Evolutionary conservation across 2,329 filamentous ascomycete species (phyloP), one percentile per base, ranked within the genome.

Genomic region (Neofusicoccum sp.): DNA sequence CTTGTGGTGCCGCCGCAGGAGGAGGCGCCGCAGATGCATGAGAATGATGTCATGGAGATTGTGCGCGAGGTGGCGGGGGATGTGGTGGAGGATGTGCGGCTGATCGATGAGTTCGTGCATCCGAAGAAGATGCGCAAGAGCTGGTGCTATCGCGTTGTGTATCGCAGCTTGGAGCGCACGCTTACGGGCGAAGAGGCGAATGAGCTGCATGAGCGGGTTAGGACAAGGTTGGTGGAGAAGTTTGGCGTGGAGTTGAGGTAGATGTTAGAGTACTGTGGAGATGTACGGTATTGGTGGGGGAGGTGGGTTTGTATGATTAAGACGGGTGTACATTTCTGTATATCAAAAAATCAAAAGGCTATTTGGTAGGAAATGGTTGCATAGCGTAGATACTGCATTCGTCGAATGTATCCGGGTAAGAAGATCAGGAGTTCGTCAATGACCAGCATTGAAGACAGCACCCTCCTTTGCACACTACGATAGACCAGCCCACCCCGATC

Each of bases 11-110:
- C 33, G 67, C 71, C 28, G 31, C 47, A 51, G n/a, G 51, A 14
- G 2, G 64, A 74, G 16, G 70, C 76, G 3, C 36, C 53, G 24
- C 51, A 36, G 0, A 91, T 96, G 71, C 93, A 98, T 74, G 93
- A 96, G 73, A 98, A 98, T 76, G 95, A 99, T 75, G 81, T 98
- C 56, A 98, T 98, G 93, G 95, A 98, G 76, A 84, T 97, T 61
- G 90, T 97, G 16, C 87, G 95, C 65, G 87, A 87, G 45, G 82
- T 93, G 48, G 90, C 86, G 8, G 93, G 92, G 54, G 90, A 96
- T 73, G 76, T 87, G 24, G 91, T 95, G 36, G 95, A 99, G 77
- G 91, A 96, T 73, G 93, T 98, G 54, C 82, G 80, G 63, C 80
- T 96, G 30, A 86, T 91, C 57, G 95, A 98, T 75, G 85, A 91